These are phyloP conservation scores for Erodium trifolium DNA, from an alignment of 441 rosid genomes.

Conservation along the genomic window DNA sequence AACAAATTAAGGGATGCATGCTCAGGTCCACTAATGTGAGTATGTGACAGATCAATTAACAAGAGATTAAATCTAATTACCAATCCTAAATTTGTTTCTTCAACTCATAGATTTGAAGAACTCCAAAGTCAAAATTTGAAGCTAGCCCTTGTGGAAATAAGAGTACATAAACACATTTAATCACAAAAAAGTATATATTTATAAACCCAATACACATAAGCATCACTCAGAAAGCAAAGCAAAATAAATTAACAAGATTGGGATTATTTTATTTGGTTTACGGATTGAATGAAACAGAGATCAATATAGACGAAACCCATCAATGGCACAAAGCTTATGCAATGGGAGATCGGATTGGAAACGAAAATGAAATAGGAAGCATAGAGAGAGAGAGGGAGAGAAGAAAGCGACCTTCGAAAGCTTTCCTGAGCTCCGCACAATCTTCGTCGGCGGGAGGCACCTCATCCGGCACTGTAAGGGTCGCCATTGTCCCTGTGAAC, in stretches of 20 bases:
- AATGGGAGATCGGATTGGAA: not conserved
- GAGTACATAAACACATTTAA: too few species aligned
- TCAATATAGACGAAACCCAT: not conserved
- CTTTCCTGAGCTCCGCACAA: conserved; percentile 2
- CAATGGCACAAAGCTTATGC: not conserved
- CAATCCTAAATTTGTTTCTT: not conserved
- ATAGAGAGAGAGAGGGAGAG: not conserved
- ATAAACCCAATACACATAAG: too few species aligned
- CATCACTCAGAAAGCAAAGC: too few species aligned
- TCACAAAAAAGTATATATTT: too few species aligned
- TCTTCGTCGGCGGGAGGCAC: not conserved
- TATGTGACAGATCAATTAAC: not conserved
- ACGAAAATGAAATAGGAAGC: not conserved
- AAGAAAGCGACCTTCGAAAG: not conserved
- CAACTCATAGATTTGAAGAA: not conserved
- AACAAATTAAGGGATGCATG: too few species aligned
- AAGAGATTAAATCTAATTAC: not conserved
- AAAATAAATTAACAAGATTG: not conserved
- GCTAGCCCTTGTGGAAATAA: too few species aligned
- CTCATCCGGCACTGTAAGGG: not conserved
- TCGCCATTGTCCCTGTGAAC: not conserved
- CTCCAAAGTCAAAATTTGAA: too few species aligned
- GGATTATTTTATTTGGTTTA: not conserved
- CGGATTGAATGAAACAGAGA: not conserved
- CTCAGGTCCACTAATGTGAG: not conserved